A percentile compares a stretch with the other conserved stretches of the same genome.
phyloP scores from a whole-genome alignment of 139 green algal species.

The Tetraselmis chui region DNA sequence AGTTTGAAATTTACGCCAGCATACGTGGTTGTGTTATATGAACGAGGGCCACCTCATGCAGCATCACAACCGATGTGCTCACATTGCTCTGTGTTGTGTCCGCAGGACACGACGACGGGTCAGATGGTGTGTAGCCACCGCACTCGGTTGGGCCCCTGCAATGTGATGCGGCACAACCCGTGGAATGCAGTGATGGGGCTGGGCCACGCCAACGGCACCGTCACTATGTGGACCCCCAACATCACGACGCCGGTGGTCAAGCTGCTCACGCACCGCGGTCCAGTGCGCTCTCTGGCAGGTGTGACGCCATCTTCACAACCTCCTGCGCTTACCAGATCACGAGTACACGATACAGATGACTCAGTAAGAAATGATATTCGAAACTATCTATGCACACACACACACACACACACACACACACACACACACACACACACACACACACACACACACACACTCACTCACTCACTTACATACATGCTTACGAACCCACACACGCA shows the following conservation, averaged over 20 bases:
- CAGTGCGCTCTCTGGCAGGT: neutral
- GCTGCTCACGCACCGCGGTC: slow-evolving; percentile 81
- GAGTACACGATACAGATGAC: too few species aligned
- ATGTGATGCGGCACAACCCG: slow-evolving; percentile 78
- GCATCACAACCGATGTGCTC: too few species aligned
- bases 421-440: too few species aligned
- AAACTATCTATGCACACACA: too few species aligned
- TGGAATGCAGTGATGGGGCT: slow-evolving; percentile 78
- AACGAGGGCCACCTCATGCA: too few species aligned
- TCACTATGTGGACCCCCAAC: slow-evolving; percentile 97
- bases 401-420: too few species aligned
- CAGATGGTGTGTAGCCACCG: slow-evolving; percentile 75
- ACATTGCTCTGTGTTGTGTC: too few species aligned
- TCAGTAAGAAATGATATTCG: too few species aligned
- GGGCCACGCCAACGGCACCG: slow-evolving; percentile 81
- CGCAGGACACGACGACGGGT: slow-evolving; percentile 89
- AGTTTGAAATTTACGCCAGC: neutral
- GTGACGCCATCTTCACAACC: neutral
- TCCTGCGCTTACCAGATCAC: too few species aligned
- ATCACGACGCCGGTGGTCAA: slow-evolving; percentile 69
- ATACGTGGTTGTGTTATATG: neutral
- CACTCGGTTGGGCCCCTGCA: slow-evolving; percentile 73
- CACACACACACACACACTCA: too few species aligned
- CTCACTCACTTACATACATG: too few species aligned
- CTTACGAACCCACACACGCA: too few species aligned